These are phyloP conservation scores for Panellus pusillus DNA, from an alignment of 768 basidiomycete species.

Conservation along the genomic window DNA sequence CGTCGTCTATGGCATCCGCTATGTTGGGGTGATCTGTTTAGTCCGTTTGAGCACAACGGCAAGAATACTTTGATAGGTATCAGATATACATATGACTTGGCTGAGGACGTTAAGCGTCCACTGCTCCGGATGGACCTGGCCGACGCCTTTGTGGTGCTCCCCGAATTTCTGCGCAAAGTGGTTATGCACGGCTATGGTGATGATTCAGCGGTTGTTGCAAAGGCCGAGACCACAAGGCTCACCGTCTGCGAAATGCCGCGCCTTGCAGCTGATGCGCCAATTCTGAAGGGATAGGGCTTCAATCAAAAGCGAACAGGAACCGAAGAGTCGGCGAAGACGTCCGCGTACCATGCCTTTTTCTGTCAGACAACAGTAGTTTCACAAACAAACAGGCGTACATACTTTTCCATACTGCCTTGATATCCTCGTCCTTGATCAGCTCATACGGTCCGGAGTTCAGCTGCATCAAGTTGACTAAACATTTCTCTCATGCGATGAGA, in stretches of 20 bases:
- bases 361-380: background rate
- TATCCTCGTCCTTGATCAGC: slow-evolving; percentile 24
- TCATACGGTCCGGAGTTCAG: slow-evolving; percentile 21
- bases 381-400: background rate
- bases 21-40: slow-evolving; percentile 24
- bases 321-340: background rate
- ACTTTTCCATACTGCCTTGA: slow-evolving; percentile 21
- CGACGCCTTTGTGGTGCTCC: slow-evolving; percentile 1
- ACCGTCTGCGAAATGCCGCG: slow-evolving; percentile 23
- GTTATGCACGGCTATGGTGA: slow-evolving; percentile 20
- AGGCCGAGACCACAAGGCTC: background rate
- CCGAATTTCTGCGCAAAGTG: slow-evolving; percentile 21
- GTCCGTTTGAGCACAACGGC: background rate
- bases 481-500: background rate
- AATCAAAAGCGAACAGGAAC: background rate
- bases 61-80: background rate
- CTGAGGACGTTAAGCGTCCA: slow-evolving; percentile 22
- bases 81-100: slow-evolving; percentile 21
- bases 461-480: background rate
- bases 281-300: slow-evolving; percentile 3
- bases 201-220: background rate
- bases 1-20: slow-evolving; percentile 27
- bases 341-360: slow-evolving; percentile 12
- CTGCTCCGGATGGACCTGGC: slow-evolving; percentile 12
- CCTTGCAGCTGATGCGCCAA: slow-evolving; percentile 23